phyloP scores from a whole-genome alignment of 2,329 filamentous ascomycete species.

The Graphilbum ipis-grandicollis region DNA sequence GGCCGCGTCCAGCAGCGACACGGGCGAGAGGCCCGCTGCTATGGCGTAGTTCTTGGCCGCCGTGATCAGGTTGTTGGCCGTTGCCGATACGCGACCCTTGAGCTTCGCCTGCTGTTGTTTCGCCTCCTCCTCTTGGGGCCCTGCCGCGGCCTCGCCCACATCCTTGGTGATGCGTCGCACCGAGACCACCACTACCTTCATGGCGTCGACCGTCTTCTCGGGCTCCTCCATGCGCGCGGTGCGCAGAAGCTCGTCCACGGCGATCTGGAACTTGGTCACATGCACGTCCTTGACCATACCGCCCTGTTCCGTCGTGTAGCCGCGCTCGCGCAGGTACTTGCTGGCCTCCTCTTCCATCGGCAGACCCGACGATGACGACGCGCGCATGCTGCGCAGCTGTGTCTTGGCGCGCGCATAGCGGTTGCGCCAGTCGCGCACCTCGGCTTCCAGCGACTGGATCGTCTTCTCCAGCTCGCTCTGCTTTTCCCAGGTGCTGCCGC shows the following conservation, averaged over 20 bases:
- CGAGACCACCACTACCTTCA: constrained; percentile 70
- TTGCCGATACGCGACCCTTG: constrained; percentile 71
- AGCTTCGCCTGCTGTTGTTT: constrained; percentile 48
- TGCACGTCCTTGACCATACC: constrained; percentile 80
- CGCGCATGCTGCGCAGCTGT: constrained; percentile 64
- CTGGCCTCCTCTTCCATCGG: constrained; percentile 52
- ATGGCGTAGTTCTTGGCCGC: constrained; percentile 81
- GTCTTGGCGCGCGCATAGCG: constrained; percentile 80
- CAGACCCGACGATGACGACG: constrained; percentile 64
- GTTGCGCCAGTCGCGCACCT: constrained; percentile 79
- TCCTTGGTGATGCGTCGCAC: constrained; percentile 77
- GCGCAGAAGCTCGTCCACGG: constrained; percentile 78
- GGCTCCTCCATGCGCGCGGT: constrained; percentile 58
- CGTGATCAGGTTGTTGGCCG: constrained; percentile 90
- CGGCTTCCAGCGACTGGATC: constrained; percentile 60
- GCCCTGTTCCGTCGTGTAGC: constrained; percentile 52
- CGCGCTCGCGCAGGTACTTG: constrained; percentile 45
- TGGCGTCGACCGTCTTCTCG: constrained; percentile 60
- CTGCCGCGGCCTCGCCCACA: constrained; percentile 40
- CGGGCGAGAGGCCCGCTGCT: constrained; percentile 69
- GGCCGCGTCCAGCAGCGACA: constrained; percentile 86
- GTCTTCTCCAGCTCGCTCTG: constrained; percentile 64
- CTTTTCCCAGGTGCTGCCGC: constrained; percentile 59
- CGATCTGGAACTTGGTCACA: constrained; percentile 86
- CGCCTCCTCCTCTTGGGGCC: constrained; percentile 35